phyloP scores from a whole-genome alignment of 495 filamentous ascomycete genomes.

The Staphylotrichum longicolle region DNA sequence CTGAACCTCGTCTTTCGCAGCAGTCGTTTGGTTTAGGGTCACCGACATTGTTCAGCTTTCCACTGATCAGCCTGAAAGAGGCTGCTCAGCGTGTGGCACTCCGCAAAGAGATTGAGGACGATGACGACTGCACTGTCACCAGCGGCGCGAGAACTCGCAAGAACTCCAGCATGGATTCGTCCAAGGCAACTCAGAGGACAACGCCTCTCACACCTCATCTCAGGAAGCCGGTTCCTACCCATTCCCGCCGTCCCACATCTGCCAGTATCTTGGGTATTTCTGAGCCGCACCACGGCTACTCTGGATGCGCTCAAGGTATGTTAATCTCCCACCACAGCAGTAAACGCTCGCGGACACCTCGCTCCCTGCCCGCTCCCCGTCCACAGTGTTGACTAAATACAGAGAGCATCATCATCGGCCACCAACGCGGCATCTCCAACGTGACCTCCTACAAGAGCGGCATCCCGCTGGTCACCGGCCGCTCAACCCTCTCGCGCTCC shows the following conservation, averaged over 20 bases:
- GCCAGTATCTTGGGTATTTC: conserved; percentile 11
- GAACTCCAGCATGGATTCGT: conserved; percentile 25
- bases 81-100: conserved; percentile 28
- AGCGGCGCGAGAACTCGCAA: conserved; percentile 23
- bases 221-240: conserved; percentile 21
- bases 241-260: conserved; percentile 17
- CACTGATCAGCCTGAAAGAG: conserved; percentile 30
- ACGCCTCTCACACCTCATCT: conserved; percentile 21
- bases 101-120: conserved; percentile 9
- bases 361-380: not conserved
- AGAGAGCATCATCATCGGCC: not conserved
- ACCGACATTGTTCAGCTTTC: conserved; percentile 28
- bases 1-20: not conserved
- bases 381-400: not conserved
- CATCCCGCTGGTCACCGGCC: conserved; percentile 5
- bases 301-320: conserved; percentile 3
- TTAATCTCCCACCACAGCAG: not conserved
- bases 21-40: conserved; percentile 9
- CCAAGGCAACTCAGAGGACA: conserved; percentile 23
- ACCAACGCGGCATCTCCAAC: conserved; percentile 6
- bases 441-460: conserved; percentile 13
- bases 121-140: conserved; percentile 26
- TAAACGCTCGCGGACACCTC: not conserved
- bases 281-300: not conserved
- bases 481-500: conserved; percentile 12